Evolutionary conservation across 345 rosid species (phyloP).

Genomic region (Fremontodendron californicum): DNA sequence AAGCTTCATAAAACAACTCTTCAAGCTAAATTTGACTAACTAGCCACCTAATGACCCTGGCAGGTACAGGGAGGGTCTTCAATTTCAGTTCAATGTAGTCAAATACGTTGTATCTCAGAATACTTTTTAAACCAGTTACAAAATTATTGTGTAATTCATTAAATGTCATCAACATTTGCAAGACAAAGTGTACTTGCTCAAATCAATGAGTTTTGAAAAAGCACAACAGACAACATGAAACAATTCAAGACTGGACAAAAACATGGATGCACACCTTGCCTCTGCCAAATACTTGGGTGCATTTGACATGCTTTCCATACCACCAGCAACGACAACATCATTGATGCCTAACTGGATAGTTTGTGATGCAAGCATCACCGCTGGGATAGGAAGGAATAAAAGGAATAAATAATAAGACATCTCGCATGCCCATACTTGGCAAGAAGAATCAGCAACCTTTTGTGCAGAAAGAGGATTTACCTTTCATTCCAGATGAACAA

Average conservation of each 20-base stretch:
- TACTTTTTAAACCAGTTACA: background rate
- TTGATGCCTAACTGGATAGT: constrained; percentile 74
- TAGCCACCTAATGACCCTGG: background rate
- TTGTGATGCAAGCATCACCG: constrained; percentile 87
- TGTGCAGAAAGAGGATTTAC: constrained; percentile 26
- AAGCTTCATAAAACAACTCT: background rate
- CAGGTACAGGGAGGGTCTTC: background rate
- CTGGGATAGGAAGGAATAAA: constrained; percentile 28
- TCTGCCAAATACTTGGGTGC: constrained; percentile 84
- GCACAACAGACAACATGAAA: background rate
- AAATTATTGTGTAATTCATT: background rate
- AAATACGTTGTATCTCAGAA: background rate
- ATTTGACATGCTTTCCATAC: constrained; percentile 99
- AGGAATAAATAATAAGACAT: background rate
- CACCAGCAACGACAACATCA: constrained; percentile 89
- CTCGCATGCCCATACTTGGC: background rate
- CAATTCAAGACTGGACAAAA: constrained; percentile 2
- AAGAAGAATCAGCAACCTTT: background rate
- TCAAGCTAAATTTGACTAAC: background rate
- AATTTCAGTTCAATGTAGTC: background rate
- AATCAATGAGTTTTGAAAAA: background rate
- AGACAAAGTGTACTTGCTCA: background rate
- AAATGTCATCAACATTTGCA: background rate
- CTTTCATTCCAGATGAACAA: constrained; percentile 94
- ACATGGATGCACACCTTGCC: constrained; percentile 53